phyloP scores from a whole-genome alignment of 1,139 yeast genomes.

The Pichia sp. region DNA sequence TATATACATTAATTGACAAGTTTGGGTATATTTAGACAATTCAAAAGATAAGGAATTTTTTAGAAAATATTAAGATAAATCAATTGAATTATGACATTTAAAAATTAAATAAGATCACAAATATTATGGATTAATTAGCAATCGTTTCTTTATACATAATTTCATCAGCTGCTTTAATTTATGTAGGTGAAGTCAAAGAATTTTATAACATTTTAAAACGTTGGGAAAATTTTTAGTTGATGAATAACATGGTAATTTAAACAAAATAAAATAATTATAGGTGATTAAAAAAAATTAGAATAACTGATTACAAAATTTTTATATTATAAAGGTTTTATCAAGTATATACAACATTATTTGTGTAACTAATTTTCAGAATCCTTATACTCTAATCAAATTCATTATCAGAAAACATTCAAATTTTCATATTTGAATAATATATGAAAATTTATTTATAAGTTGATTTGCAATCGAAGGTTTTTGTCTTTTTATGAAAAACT shows the following conservation, averaged over 20 bases:
- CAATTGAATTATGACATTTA: conserved; percentile 11
- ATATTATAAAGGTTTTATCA: too few species aligned
- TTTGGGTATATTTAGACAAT: conserved; percentile 28
- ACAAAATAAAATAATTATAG: conserved; percentile 26
- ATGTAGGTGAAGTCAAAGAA: conserved; percentile 37
- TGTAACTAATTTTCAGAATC: too few species aligned
- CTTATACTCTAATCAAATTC: too few species aligned
- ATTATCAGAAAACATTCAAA: too few species aligned
- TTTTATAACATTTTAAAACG: conserved; percentile 38
- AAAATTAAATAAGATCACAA: conserved; percentile 10
- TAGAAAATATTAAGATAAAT: conserved; percentile 12
- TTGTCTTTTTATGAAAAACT: too few species aligned
- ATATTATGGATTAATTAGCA: conserved; percentile 14
- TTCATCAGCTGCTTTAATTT: conserved; percentile 28
- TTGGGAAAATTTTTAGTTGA: conserved; percentile 36
- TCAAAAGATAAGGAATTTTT: conserved; percentile 7
- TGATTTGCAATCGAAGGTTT: too few species aligned
- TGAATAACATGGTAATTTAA: conserved; percentile 32
- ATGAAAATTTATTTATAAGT: too few species aligned
- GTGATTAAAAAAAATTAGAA: conserved; percentile 27
- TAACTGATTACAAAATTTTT: too few species aligned
- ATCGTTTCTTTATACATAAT: conserved; percentile 20
- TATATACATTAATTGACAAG: conserved; percentile 42
- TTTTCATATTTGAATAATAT: too few species aligned
- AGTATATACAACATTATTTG: too few species aligned